These are phyloP conservation scores for Rhodamnia argentea DNA, from an alignment of 345 rosid species.

Conservation along the genomic window DNA sequence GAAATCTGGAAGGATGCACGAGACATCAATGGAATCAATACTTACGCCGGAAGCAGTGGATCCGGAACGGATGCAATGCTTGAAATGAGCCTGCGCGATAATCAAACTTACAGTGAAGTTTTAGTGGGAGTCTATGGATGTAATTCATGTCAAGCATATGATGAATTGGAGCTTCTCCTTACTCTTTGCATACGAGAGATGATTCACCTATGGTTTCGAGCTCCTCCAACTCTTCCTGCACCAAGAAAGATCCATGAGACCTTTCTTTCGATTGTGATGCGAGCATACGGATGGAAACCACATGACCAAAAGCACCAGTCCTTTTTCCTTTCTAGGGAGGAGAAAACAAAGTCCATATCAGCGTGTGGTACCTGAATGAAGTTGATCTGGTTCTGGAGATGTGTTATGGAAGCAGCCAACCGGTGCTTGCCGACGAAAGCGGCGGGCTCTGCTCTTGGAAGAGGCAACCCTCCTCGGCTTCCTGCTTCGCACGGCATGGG, in stretches of 20 bases:
- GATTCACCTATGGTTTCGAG: conserved; percentile 31
- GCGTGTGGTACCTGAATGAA: conserved; percentile 12
- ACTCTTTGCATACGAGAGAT: conserved; percentile 34
- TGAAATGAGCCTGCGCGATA: conserved; percentile 11
- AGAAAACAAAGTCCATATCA: background rate
- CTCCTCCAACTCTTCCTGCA: conserved; percentile 31
- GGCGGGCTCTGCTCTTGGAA: background rate
- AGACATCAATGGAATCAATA: background rate
- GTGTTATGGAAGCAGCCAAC: conserved; percentile 22
- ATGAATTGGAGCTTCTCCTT: background rate
- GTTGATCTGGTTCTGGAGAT: conserved; percentile 24
- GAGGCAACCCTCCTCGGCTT: background rate
- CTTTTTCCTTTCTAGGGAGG: background rate
- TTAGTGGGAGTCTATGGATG: background rate
- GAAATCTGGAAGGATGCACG: background rate
- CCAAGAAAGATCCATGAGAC: background rate
- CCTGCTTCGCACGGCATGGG: background rate
- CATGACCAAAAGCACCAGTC: background rate
- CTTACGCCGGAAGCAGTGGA: conserved; percentile 36
- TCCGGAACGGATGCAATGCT: conserved; percentile 29
- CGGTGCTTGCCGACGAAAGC: conserved; percentile 25
- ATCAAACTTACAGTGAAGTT: background rate
- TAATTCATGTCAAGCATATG: background rate
- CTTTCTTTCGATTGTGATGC: background rate
- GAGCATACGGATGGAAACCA: background rate